These are phyloP conservation scores for Cephalotrichum gorgonifer DNA, from an alignment of 2,329 filamentous ascomycete species.

Conservation along the genomic window DNA sequence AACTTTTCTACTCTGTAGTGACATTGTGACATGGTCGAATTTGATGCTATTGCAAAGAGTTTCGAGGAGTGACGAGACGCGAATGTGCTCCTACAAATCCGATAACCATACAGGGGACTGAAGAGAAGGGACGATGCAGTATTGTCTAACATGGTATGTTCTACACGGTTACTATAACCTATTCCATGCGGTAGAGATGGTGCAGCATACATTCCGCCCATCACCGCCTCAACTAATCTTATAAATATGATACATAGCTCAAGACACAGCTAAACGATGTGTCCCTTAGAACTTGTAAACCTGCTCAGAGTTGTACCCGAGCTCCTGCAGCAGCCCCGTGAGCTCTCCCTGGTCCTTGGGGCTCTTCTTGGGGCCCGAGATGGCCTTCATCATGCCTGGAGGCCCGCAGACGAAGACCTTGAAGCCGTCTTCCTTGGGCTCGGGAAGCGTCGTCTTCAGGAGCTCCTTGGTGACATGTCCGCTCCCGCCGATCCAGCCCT, in stretches of 20 bases:
- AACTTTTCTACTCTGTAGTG: background rate
- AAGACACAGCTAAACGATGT: slow-evolving; percentile 1
- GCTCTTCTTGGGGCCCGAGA: slow-evolving; percentile 82
- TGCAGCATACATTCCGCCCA: no score
- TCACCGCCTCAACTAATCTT: background rate
- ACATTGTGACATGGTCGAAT: background rate
- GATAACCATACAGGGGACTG: no score
- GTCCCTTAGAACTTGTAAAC: slow-evolving; percentile 77
- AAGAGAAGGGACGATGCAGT: no score
- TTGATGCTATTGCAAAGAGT: no score
- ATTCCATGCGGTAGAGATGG: no score
- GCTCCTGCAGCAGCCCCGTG: slow-evolving; percentile 66
- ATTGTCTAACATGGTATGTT: no score
- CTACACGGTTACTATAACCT: no score
- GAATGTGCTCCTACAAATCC: no score
- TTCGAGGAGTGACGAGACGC: no score
- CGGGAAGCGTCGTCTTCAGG: slow-evolving; percentile 87
- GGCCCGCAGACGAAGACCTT: slow-evolving; percentile 97
- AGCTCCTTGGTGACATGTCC: slow-evolving; percentile 85
- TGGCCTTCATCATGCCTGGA: slow-evolving; percentile 83
- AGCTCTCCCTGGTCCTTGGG: slow-evolving; percentile 93
- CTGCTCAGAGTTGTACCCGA: slow-evolving; percentile 63
- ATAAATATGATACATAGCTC: slow-evolving; percentile 2
- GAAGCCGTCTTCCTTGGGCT: slow-evolving; percentile 83
- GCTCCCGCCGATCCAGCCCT: slow-evolving; percentile 65